Percentiles rank a stretch among this genome's conserved stretches.
phyloP scores from a whole-genome alignment of 2,329 filamentous ascomycete species.

The Fusarium incarnatum region DNA sequence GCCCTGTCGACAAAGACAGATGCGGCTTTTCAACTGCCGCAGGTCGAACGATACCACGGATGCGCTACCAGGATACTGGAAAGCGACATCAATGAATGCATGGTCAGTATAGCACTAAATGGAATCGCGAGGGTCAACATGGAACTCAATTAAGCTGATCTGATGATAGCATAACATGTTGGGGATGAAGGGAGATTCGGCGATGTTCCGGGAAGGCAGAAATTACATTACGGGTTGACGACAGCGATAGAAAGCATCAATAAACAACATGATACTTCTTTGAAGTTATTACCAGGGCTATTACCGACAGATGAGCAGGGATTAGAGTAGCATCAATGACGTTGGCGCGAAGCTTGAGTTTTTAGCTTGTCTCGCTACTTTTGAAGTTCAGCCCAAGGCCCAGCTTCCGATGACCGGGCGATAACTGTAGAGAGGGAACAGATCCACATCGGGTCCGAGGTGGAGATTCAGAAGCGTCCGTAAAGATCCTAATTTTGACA shows the following conservation, averaged over 20 bases:
- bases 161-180: neutral
- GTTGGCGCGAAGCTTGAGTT: conserved; percentile 33
- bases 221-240: conserved; percentile 28
- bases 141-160: conserved; percentile 47
- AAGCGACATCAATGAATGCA: conserved; percentile 37
- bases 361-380: conserved; percentile 20
- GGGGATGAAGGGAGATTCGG: neutral
- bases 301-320: conserved; percentile 38
- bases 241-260: conserved; percentile 27
- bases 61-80: conserved; percentile 29
- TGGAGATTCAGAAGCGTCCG: neutral
- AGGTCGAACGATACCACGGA: conserved; percentile 27
- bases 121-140: conserved; percentile 55
- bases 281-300: conserved; percentile 31
- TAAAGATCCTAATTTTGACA: neutral
- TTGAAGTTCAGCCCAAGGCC: conserved; percentile 28
- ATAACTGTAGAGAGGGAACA: neutral
- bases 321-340: conserved; percentile 28
- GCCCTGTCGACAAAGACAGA: conserved; percentile 5
- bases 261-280: conserved; percentile 31
- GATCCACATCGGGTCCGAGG: conserved; percentile 41
- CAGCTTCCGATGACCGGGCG: conserved; percentile 40
- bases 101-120: conserved; percentile 47
- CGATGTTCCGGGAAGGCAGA: conserved; percentile 29
- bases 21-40: conserved; percentile 4